Conservation (phyloP, 257 asterid species). For the Handroanthus guayacan region DNA sequence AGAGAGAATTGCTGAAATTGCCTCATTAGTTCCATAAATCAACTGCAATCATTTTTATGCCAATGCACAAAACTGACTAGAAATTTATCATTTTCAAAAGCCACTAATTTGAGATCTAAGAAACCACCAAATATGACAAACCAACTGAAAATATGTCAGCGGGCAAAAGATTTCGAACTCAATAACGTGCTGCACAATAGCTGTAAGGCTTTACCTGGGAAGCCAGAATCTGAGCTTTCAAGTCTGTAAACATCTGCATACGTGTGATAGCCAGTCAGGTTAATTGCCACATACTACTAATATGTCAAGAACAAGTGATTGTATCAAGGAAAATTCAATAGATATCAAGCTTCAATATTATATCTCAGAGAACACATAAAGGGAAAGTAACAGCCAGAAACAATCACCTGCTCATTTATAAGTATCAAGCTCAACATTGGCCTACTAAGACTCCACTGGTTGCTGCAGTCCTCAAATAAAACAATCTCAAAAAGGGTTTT, state of each 20-base stretch:
- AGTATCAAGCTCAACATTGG: conserved; percentile 97
- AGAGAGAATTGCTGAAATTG: background rate
- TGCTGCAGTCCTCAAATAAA: conserved; percentile 90
- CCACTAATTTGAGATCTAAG: background rate
- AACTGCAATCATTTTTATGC: background rate
- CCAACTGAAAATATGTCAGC: background rate
- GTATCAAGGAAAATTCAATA: conserved; percentile 8
- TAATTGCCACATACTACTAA: conserved; percentile 24
- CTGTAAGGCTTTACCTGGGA: conserved; percentile 65
- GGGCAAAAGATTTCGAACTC: conserved; percentile 19
- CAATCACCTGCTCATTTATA: conserved; percentile 81
- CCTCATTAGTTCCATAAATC: background rate
- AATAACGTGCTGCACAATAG: conserved; percentile 13
- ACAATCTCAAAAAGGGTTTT: conserved; percentile 95
- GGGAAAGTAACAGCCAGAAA: conserved; percentile 22
- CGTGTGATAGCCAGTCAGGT: conserved; percentile 30
- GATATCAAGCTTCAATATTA: conserved; percentile 19
- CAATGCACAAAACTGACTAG: background rate
- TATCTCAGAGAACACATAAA: background rate
- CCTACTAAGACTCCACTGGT: conserved; percentile 98
- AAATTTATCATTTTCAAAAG: background rate
- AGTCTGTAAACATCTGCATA: conserved; percentile 84
- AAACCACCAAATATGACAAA: background rate
- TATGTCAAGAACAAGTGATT: background rate
- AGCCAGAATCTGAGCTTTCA: conserved; percentile 89